Evolutionary conservation across 1,139 yeast genomes (phyloP).

Genomic region (Yamadazyma epiphylla): DNA sequence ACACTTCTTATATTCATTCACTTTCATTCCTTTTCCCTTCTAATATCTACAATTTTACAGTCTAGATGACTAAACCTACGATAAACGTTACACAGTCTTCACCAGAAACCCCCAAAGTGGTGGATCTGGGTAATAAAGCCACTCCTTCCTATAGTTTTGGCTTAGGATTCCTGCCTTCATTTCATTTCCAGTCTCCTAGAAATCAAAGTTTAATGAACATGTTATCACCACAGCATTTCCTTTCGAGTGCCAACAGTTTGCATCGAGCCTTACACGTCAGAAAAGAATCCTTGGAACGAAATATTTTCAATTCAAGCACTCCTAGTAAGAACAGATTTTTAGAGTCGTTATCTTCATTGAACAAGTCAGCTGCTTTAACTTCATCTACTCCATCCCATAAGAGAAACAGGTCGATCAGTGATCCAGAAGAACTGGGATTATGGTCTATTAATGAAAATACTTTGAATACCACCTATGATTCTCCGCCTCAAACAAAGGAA

Average conservation of each 20-base stretch:
- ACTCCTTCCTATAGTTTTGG: conserved; percentile 43
- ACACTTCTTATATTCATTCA: neutral
- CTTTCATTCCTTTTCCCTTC: neutral
- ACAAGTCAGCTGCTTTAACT: too few relatives aligned
- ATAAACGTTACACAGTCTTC: conserved; percentile 6
- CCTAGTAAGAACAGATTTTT: conserved; percentile 19
- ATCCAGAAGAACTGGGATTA: conserved; percentile 19
- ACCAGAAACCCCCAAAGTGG: conserved; percentile 29
- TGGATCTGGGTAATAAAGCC: conserved; percentile 3
- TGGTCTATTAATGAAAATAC: conserved; percentile 32
- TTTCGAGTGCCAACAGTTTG: conserved; percentile 22
- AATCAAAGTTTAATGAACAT: conserved; percentile 18
- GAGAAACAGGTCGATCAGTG: neutral
- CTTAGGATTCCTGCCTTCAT: conserved; percentile 43
- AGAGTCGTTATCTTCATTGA: conserved; percentile 18
- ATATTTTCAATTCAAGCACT: conserved; percentile 13
- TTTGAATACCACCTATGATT: conserved; percentile 28
- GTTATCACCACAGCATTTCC: conserved; percentile 37
- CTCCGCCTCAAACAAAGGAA: conserved; percentile 2
- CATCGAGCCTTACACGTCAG: conserved; percentile 9
- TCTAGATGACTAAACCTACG: conserved; percentile 5
- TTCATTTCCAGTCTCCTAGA: conserved; percentile 37
- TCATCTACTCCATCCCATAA: conserved; percentile 3
- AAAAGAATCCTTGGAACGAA: conserved; percentile 7
- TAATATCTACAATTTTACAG: too few relatives aligned